Conservation (phyloP, 257 asterid species). For the Jacaranda mimosifolia region DNA sequence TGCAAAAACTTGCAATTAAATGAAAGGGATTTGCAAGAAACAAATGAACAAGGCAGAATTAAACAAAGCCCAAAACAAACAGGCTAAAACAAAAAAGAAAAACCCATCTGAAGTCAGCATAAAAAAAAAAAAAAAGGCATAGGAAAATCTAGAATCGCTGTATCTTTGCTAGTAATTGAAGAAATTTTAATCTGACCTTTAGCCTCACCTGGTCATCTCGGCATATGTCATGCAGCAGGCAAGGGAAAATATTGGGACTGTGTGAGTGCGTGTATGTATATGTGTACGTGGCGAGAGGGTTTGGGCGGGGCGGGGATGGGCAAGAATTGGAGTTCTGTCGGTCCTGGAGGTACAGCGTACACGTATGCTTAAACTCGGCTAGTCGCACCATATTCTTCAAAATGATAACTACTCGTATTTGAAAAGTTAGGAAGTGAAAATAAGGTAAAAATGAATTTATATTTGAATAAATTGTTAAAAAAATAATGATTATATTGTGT, state of each 20-base stretch:
- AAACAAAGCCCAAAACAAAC: conserved; percentile 4
- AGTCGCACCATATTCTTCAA: too few relatives aligned
- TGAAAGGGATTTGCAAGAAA: background rate
- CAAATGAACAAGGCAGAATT: conserved; percentile 7
- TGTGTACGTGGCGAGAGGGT: background rate
- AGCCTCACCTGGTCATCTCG: conserved; percentile 13
- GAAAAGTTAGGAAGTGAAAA: too few relatives aligned
- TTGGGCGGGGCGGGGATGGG: background rate
- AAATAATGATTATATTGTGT: too few relatives aligned
- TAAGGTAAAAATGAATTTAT: too few relatives aligned
- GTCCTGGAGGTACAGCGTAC: too few relatives aligned
- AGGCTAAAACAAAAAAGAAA: background rate
- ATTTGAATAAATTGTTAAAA: too few relatives aligned
- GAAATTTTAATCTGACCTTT: background rate
- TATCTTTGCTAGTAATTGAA: background rate
- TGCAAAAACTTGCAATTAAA: background rate
- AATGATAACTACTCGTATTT: too few relatives aligned
- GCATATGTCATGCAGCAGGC: conserved; percentile 1
- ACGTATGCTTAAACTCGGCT: too few relatives aligned
- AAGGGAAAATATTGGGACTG: background rate
- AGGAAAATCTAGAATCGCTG: background rate
- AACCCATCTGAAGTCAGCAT: conserved; percentile 5
- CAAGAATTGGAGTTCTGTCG: too few relatives aligned
- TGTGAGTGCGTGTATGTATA: background rate
- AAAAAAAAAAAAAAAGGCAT: background rate